phyloP scores from a whole-genome alignment of 768 basidiomycete genomes.

The Panaeolus papilionaceus region DNA sequence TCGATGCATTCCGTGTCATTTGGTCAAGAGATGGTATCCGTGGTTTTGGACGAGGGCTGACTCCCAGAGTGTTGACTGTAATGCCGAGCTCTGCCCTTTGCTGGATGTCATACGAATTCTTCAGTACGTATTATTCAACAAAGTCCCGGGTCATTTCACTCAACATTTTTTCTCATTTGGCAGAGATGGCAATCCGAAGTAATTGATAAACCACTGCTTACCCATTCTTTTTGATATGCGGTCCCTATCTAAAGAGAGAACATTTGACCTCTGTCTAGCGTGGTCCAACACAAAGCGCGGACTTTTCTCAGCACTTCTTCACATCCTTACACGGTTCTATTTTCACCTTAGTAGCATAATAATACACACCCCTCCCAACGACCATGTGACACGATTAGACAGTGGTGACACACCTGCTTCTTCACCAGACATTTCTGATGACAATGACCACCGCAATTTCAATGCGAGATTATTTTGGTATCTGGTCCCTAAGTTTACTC shows the following conservation, averaged over 20 bases:
- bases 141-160: constrained; percentile 18
- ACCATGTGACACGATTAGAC: constrained; percentile 7
- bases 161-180: constrained; percentile 22
- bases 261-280: not conserved
- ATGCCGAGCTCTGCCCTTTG: constrained; percentile 98
- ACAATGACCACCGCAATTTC: not conserved
- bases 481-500: constrained; percentile 7
- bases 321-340: constrained; percentile 14
- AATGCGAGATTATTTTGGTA: constrained; percentile 12
- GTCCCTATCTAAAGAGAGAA: constrained; percentile 3
- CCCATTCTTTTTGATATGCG: constrained; percentile 16
- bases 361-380: constrained; percentile 9
- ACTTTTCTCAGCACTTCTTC: not conserved
- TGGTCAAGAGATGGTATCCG: constrained; percentile 83
- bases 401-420: not conserved
- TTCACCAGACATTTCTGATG: not conserved
- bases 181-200: constrained; percentile 72
- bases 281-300: too few relatives aligned
- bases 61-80: constrained; percentile 91
- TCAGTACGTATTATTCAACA: constrained; percentile 70
- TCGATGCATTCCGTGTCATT: constrained; percentile 88
- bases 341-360: constrained; percentile 8
- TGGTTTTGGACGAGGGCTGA: constrained; percentile 87
- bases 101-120: constrained; percentile 98
- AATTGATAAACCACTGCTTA: constrained; percentile 33